Conservation (phyloP, 78 protist genomes). For the Guillardia theta region DNA sequence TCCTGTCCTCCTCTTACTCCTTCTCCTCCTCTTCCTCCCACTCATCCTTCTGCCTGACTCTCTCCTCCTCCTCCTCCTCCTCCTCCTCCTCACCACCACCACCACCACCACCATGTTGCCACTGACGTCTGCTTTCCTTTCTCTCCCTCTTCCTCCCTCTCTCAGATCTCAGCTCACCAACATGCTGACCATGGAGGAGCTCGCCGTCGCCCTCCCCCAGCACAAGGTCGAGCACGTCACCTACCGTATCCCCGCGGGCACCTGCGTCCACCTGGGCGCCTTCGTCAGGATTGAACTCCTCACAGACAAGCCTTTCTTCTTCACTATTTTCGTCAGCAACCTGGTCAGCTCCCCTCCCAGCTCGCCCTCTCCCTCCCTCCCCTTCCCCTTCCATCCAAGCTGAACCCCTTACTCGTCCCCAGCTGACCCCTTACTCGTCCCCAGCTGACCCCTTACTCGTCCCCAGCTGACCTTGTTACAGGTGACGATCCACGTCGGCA, state of each 20-base stretch:
- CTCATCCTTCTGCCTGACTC: too few species aligned
- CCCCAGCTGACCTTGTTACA: background rate
- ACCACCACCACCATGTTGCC: too few species aligned
- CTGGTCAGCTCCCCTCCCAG: background rate
- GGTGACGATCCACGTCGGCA: background rate
- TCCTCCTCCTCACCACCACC: too few species aligned
- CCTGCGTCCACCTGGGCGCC: conserved; percentile 22
- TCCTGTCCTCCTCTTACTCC: too few species aligned
- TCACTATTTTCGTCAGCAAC: conserved; percentile 16
- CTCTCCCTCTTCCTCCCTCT: too few species aligned
- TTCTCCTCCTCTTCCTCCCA: too few species aligned
- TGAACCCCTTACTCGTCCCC: background rate
- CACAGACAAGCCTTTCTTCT: background rate
- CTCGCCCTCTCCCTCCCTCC: background rate
- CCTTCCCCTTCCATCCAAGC: background rate
- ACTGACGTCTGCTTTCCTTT: too few species aligned
- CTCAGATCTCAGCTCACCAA: background rate
- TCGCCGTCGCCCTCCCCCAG: background rate
- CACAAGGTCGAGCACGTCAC: conserved; percentile 23
- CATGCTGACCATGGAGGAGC: background rate
- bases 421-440: background rate
- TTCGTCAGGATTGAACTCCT: background rate
- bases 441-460: background rate
- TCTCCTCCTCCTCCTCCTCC: too few species aligned
- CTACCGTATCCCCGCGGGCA: background rate